Evolutionary conservation across 495 filamentous ascomycete genomes (phyloP).

Genomic region (Trichoderma gamsii): DNA sequence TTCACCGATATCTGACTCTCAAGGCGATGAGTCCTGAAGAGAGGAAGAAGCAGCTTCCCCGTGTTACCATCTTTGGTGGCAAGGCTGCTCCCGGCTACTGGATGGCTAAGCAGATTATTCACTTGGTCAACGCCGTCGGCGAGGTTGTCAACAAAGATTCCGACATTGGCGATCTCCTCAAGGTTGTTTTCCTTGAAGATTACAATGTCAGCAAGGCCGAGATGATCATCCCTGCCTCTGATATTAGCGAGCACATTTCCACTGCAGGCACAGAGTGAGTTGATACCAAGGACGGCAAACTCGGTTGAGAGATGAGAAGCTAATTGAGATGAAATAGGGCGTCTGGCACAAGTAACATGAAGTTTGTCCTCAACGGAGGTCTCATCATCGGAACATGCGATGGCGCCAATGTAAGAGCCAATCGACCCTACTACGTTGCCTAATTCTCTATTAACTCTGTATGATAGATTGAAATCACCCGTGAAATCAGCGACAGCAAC

Average conservation of each 20-base stretch:
- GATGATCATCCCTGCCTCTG: constrained; percentile 88
- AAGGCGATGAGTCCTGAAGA: constrained; percentile 80
- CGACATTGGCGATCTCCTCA: constrained; percentile 88
- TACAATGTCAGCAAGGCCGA: constrained; percentile 99
- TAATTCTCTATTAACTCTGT: constrained; percentile 15
- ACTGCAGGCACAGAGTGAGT: constrained; percentile 85
- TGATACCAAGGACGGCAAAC: constrained; percentile 37
- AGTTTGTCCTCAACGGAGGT: constrained; percentile 95
- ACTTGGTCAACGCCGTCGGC: constrained; percentile 89
- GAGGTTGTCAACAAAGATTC: constrained; percentile 85
- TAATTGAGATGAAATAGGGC: constrained; percentile 30
- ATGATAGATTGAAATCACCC: constrained; percentile 86
- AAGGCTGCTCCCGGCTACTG: constrained; percentile 98
- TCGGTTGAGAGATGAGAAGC: background rate
- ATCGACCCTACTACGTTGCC: background rate
- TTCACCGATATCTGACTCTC: constrained; percentile 86
- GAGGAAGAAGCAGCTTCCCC: constrained; percentile 80
- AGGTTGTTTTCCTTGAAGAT: constrained; percentile 95
- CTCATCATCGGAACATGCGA: constrained; percentile 97
- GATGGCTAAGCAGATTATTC: constrained; percentile 99
- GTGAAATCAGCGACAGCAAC: constrained; percentile 90
- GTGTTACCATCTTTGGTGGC: constrained; percentile 94
- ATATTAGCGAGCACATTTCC: constrained; percentile 97
- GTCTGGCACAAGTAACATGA: constrained; percentile 79
- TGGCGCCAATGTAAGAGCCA: constrained; percentile 76